Percentiles rank a stretch among this genome's conserved stretches.
These are phyloP conservation scores for Salix brachista DNA, from an alignment of 345 rosid species.

Conservation along the genomic window DNA sequence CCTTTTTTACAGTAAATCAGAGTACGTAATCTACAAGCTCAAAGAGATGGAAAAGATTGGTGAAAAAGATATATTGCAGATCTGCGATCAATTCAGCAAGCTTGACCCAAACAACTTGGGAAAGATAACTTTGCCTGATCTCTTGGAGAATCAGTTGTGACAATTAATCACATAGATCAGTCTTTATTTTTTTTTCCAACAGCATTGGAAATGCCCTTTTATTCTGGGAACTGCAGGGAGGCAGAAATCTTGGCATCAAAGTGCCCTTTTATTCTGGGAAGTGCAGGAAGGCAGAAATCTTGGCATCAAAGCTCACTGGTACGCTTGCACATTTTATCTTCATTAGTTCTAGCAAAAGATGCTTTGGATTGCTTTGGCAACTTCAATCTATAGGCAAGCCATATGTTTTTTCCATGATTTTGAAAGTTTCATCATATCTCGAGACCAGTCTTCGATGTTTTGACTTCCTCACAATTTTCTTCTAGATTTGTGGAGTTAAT, in stretches of 20 bases:
- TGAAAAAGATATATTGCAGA: constrained; percentile 53
- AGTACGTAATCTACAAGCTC: constrained; percentile 67
- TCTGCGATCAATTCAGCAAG: constrained; percentile 58
- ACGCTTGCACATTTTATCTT: background rate
- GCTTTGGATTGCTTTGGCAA: background rate
- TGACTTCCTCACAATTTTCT: too few relatives aligned
- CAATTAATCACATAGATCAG: background rate
- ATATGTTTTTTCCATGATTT: too few relatives aligned
- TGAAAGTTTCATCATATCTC: too few relatives aligned
- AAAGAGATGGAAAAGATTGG: constrained; percentile 65
- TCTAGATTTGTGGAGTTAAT: too few relatives aligned
- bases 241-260: background rate
- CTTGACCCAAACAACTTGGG: constrained; percentile 56
- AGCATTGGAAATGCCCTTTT: background rate
- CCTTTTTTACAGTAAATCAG: constrained; percentile 51
- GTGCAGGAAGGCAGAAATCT: background rate
- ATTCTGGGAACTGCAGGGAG: background rate
- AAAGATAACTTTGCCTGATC: constrained; percentile 51
- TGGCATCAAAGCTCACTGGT: background rate
- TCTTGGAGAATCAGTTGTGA: constrained; percentile 34
- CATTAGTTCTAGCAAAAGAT: background rate
- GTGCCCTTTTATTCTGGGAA: background rate
- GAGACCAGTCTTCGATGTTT: too few relatives aligned
- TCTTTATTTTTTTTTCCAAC: background rate
- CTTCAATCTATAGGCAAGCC: too few relatives aligned